These are phyloP conservation scores for Hammondia hammondi DNA, from an alignment of 169 alveolate species.

Conservation along the genomic window DNA sequence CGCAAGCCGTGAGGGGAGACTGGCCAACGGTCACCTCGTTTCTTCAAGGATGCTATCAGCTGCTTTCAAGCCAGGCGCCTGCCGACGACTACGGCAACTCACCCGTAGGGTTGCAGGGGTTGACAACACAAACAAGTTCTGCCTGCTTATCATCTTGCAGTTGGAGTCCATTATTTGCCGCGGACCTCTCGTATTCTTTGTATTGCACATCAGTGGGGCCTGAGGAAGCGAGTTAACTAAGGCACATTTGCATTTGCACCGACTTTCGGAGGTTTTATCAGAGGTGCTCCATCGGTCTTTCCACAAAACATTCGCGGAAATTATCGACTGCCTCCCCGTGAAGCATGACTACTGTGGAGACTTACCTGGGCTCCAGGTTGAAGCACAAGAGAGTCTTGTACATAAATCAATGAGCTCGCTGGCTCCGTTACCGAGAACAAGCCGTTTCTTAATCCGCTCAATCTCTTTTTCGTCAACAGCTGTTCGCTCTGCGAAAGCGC, in stretches of 20 bases:
- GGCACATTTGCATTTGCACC: not conserved
- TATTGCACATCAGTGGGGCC: slow-evolving; percentile 62
- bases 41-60: no score
- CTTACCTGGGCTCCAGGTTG: slow-evolving; percentile 68
- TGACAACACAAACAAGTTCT: slow-evolving; percentile 50
- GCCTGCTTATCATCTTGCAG: slow-evolving; percentile 1
- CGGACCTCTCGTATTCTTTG: slow-evolving; percentile 68
- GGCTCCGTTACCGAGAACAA: slow-evolving; percentile 68
- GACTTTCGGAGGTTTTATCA: not conserved
- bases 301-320: not conserved
- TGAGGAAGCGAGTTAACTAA: not conserved
- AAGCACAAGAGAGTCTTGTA: slow-evolving; percentile 2
- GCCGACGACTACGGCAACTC: not conserved
- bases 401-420: slow-evolving; percentile 67
- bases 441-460: not conserved
- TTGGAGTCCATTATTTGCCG: slow-evolving; percentile 41
- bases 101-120: slow-evolving; percentile 71
- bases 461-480: not conserved
- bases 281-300: not conserved
- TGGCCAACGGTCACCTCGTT: no score
- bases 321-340: not conserved
- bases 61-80: no score
- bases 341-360: not conserved
- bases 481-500: not conserved
- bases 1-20: no score